Percentiles rank a stretch among this genome's conserved stretches.
phyloP scores from a whole-genome alignment of 805 yeast genomes.

The Metschnikowia arizonensis region DNA sequence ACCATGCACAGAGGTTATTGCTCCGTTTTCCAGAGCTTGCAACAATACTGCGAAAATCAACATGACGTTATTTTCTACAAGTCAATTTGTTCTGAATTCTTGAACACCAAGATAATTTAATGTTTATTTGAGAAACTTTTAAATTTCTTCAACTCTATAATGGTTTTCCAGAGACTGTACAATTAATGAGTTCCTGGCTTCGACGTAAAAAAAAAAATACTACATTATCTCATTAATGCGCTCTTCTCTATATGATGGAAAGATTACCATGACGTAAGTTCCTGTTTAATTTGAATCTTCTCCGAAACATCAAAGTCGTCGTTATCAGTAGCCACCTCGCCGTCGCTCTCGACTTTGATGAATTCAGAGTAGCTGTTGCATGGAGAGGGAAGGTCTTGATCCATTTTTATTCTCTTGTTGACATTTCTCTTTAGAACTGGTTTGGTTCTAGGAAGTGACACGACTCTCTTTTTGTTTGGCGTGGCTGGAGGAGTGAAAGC shows the following conservation, averaged over 20 bases:
- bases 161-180: too few species aligned
- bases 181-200: too few species aligned
- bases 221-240: not conserved
- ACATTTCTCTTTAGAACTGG: constrained; percentile 15
- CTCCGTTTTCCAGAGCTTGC: constrained; percentile 2
- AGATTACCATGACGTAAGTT: constrained; percentile 1
- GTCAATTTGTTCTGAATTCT: too few species aligned
- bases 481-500: constrained; percentile 34
- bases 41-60: not conserved
- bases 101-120: too few species aligned
- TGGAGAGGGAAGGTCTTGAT: constrained; percentile 31
- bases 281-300: not conserved
- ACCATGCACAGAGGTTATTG: not conserved
- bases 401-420: constrained; percentile 11
- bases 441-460: constrained; percentile 19
- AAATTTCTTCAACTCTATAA: too few species aligned
- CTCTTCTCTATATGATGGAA: not conserved
- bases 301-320: constrained; percentile 11
- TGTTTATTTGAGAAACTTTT: too few species aligned
- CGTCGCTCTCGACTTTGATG: constrained; percentile 15
- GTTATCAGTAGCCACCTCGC: constrained; percentile 15
- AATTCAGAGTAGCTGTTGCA: constrained; percentile 29
- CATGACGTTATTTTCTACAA: not conserved
- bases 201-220: too few species aligned
- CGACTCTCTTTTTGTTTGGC: constrained; percentile 25